Evolutionary conservation across 768 basidiomycete genomes (phyloP), one percentile per base, ranked within the genome.

Genomic region (Tylopilus felleus): DNA sequence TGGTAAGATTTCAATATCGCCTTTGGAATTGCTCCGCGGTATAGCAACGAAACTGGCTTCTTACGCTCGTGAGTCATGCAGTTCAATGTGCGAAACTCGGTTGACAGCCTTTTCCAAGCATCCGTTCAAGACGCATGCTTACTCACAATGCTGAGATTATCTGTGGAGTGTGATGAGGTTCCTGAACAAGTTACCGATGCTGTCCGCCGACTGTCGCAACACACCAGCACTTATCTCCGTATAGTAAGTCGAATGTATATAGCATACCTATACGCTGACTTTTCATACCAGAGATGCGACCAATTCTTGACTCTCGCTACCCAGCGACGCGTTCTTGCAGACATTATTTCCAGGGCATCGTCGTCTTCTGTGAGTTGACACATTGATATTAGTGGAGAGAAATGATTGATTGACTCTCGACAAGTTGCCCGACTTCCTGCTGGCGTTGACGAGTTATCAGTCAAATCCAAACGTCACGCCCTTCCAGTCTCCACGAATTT

Each of bases 71-170:
- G 58, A 63, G 80, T 68, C 22, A 19, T 38, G n/a, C 38, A 38
- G n/a, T 38, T 38, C n/a, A 19, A 38, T 41, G 58, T 52, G 56
- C 41, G 47, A 51, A 44, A 33, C 23, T 33, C 42, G n/a, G 39
- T 41, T 55, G 43, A 49, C 27, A 22, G 13, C 47, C 6, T 38
- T 29, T 45, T 22, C 12, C 46, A 56, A 92, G 90, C 79, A 31
- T 74, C 84, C 27, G 80, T 92, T 8, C 86, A 88, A 64, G 90
- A 93, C 53, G 82, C 82, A 5, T 82, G 82, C 55, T 69, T 93
- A 28, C 65, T 92, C 29, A 77, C 84, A 4, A 87, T 93, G 84
- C 69, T 91, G 33, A 78, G 88, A 49, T 57, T 90, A 28, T 74
- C 79, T 46, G 81, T 79, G 3, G 79, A 83, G 19, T 85, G 83